phyloP scores from a whole-genome alignment of 169 alveolate species.

The Eimeria tenella region DNA sequence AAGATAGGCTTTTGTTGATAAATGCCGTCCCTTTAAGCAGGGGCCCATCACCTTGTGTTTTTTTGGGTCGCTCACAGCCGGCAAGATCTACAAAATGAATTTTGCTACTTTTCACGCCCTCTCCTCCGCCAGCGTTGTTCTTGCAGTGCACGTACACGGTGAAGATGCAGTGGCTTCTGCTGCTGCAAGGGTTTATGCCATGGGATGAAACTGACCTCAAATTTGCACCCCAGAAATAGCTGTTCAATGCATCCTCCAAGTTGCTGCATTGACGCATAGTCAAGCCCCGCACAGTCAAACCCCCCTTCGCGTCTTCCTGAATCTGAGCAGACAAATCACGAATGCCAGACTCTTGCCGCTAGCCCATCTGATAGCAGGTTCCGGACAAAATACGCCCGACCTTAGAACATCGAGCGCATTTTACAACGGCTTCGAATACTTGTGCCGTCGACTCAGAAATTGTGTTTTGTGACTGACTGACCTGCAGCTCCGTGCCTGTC shows the following conservation, averaged over 20 bases:
- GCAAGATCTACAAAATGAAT: conserved; percentile 96
- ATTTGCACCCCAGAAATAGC: conserved; percentile 92
- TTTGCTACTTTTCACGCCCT: conserved; percentile 83
- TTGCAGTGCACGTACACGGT: conserved; percentile 94
- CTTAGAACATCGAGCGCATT: too few species aligned
- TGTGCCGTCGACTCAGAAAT: neutral
- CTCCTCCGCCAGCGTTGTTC: conserved; percentile 85
- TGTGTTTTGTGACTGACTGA: conserved; percentile 85
- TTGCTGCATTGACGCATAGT: conserved; percentile 82
- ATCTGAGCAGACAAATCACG: conserved; percentile 5
- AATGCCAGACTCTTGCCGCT: neutral
- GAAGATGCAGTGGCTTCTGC: conserved; percentile 95
- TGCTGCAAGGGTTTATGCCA: conserved; percentile 91
- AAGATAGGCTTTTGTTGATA: conserved; percentile 94
- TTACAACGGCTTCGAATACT: too few species aligned
- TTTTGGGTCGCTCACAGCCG: conserved; percentile 95
- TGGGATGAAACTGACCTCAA: conserved; percentile 93
- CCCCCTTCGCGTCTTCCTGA: conserved; percentile 68
- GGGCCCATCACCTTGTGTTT: conserved; percentile 94
- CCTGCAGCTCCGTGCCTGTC: conserved; percentile 86
- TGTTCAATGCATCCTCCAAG: conserved; percentile 91
- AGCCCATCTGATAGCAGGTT: neutral
- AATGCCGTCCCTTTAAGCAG: conserved; percentile 93
- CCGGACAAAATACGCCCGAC: too few species aligned
- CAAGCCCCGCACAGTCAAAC: conserved; percentile 72